A percentile compares a stretch with the other conserved stretches of the same genome.
These are phyloP conservation scores for Diaporthe nobilis DNA, from an alignment of 2,329 filamentous ascomycete genomes.

Conservation along the genomic window DNA sequence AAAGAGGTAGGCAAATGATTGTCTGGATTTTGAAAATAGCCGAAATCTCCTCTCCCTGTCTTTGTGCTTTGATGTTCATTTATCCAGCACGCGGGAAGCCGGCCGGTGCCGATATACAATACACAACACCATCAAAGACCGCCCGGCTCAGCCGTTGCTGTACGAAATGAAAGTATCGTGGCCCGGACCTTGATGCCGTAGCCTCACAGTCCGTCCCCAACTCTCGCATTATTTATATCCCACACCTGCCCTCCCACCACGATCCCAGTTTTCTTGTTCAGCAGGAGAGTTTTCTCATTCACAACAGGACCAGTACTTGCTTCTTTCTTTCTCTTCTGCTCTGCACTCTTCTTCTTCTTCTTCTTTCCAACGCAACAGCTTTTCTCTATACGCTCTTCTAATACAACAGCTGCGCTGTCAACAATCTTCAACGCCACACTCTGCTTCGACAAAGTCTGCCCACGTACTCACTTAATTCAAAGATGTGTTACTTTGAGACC, in stretches of 20 bases:
- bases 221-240: not conserved
- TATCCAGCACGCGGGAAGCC: not conserved
- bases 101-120: not conserved
- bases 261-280: not conserved
- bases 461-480: not conserved
- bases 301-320: constrained; percentile 11
- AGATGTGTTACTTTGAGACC: constrained; percentile 23
- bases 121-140: not conserved
- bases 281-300: constrained; percentile 25
- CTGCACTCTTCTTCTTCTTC: not conserved
- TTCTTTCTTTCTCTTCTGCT: not conserved
- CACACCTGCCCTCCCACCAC: not conserved
- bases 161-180: not conserved
- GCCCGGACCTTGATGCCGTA: too few species aligned
- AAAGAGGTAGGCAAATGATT: not conserved
- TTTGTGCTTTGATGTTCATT: not conserved
- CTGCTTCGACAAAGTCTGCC: not conserved
- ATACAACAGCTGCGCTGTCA: constrained; percentile 24
- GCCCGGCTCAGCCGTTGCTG: not conserved
- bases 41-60: not conserved
- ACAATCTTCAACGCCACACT: not conserved
- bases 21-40: not conserved
- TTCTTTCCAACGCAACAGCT: not conserved
- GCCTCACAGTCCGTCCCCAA: accelerated
- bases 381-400: not conserved